Conservation (phyloP, 2,329 filamentous ascomycete genomes). For the Pestalotiopsis sp. region DNA sequence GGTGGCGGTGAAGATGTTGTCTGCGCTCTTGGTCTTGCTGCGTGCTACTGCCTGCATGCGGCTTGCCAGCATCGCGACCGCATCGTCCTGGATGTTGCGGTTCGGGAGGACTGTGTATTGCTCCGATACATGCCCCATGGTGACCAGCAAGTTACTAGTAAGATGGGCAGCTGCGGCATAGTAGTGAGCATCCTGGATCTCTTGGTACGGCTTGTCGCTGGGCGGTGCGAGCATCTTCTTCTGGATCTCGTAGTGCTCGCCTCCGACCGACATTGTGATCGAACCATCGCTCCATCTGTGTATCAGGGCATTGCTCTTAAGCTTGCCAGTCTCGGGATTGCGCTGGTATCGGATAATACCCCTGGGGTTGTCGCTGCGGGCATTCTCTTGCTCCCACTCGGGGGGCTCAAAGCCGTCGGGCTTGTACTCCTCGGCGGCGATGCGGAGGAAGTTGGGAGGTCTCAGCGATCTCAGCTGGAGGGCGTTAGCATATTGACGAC, state of each 20-base stretch:
- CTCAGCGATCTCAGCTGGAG: conserved; percentile 69
- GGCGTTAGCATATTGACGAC: conserved; percentile 1
- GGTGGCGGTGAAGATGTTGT: conserved; percentile 70
- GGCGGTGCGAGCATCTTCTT: conserved; percentile 70
- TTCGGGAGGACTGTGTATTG: conserved; percentile 71
- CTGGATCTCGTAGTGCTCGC: conserved; percentile 75
- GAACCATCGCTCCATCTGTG: conserved; percentile 82
- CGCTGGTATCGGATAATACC: conserved; percentile 71
- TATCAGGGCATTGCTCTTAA: conserved; percentile 76
- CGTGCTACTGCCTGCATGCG: conserved; percentile 67
- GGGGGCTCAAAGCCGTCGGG: conserved; percentile 66
- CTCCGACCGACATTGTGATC: conserved; percentile 73
- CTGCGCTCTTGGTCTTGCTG: conserved; percentile 53
- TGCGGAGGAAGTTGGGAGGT: conserved; percentile 72
- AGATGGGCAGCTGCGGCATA: conserved; percentile 76
- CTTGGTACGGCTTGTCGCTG: conserved; percentile 61
- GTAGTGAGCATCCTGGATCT: conserved; percentile 72
- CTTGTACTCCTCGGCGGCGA: conserved; percentile 70
- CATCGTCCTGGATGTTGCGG: conserved; percentile 70
- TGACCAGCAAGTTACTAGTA: conserved; percentile 67
- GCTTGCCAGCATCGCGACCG: conserved; percentile 68
- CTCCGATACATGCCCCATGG: conserved; percentile 76
- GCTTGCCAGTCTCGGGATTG: conserved; percentile 64
- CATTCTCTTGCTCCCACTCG: conserved; percentile 56
- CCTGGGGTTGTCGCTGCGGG: conserved; percentile 57